phyloP scores from a whole-genome alignment of 805 yeast species.

The Monosporozyma servazzii region DNA sequence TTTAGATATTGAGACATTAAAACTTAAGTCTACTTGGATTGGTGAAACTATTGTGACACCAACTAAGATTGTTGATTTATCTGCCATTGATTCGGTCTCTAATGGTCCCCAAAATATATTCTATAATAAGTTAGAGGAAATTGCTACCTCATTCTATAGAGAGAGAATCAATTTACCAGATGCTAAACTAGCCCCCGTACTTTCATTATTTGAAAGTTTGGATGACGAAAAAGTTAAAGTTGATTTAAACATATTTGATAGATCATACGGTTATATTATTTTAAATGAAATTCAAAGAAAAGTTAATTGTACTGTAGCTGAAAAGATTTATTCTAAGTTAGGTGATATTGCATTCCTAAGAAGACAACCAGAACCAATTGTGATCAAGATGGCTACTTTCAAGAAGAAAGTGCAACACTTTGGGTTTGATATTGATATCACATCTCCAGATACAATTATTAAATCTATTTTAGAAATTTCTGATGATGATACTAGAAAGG shows the following conservation, averaged over 20 bases:
- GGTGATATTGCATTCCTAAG: constrained; percentile 81
- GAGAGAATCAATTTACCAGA: constrained; percentile 16
- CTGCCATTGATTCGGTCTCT: constrained; percentile 13
- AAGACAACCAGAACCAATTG: constrained; percentile 77
- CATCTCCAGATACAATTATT: constrained; percentile 61
- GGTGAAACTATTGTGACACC: constrained; percentile 65
- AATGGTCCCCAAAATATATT: constrained; percentile 3
- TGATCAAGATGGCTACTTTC: constrained; percentile 71
- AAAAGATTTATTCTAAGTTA: constrained; percentile 58
- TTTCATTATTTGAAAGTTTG: constrained; percentile 65
- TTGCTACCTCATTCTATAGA: constrained; percentile 21
- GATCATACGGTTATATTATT: constrained; percentile 45
- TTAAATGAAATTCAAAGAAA: constrained; percentile 70
- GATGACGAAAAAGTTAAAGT: constrained; percentile 79
- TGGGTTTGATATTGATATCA: constrained; percentile 64
- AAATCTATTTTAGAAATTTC: constrained; percentile 57
- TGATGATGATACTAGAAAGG: constrained; percentile 54
- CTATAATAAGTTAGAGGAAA: constrained; percentile 11
- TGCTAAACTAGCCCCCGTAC: constrained; percentile 26
- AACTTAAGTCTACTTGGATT: constrained; percentile 66
- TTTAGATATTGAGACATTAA: constrained; percentile 62
- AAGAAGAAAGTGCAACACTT: constrained; percentile 57
- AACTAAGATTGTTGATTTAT: constrained; percentile 26
- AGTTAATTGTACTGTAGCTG: constrained; percentile 81
- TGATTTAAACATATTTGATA: constrained; percentile 63